Evolutionary conservation across 2,329 filamentous ascomycete genomes (phyloP).

Genomic region (Xylariaceae sp.): DNA sequence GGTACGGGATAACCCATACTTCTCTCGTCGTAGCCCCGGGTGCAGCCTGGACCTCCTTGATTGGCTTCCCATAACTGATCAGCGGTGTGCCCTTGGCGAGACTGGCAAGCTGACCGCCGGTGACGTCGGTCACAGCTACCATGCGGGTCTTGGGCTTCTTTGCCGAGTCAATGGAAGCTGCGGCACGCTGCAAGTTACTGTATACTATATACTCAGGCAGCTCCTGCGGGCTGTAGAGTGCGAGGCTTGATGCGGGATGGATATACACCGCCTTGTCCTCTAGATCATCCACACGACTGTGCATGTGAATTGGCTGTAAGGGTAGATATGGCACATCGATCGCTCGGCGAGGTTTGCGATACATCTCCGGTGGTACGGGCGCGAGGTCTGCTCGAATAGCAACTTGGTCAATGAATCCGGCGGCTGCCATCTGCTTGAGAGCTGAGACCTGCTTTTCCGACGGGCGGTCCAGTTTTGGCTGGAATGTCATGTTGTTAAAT

Average conservation of each 20-base stretch:
- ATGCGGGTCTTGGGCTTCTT: constrained; percentile 74
- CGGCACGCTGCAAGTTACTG: constrained; percentile 71
- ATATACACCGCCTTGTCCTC: constrained; percentile 73
- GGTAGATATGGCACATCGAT: constrained; percentile 92
- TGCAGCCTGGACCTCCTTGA: constrained; percentile 68
- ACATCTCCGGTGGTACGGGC: constrained; percentile 63
- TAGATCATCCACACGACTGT: constrained; percentile 31
- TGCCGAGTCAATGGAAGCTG: constrained; percentile 40
- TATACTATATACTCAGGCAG: constrained; percentile 88
- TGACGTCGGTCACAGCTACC: constrained; percentile 79
- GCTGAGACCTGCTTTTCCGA: constrained; percentile 68
- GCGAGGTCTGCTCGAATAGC: constrained; percentile 88
- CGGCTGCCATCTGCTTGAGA: constrained; percentile 85
- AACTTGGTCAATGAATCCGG: constrained; percentile 90
- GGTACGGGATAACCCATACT: constrained; percentile 77
- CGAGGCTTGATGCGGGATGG: constrained; percentile 78
- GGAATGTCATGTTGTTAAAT: constrained; percentile 54
- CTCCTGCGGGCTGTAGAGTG: constrained; percentile 63
- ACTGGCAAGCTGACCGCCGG: constrained; percentile 68
- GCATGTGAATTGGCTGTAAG: constrained; percentile 61
- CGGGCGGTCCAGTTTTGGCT: constrained; percentile 55
- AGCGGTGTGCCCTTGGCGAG: constrained; percentile 83
- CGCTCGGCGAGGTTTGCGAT: constrained; percentile 71
- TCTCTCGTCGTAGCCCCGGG: constrained; percentile 51
- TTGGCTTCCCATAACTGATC: constrained; percentile 80